These are phyloP conservation scores for Xylariaceae sp. DNA, from an alignment of 2,329 filamentous ascomycete genomes.

Conservation along the genomic window DNA sequence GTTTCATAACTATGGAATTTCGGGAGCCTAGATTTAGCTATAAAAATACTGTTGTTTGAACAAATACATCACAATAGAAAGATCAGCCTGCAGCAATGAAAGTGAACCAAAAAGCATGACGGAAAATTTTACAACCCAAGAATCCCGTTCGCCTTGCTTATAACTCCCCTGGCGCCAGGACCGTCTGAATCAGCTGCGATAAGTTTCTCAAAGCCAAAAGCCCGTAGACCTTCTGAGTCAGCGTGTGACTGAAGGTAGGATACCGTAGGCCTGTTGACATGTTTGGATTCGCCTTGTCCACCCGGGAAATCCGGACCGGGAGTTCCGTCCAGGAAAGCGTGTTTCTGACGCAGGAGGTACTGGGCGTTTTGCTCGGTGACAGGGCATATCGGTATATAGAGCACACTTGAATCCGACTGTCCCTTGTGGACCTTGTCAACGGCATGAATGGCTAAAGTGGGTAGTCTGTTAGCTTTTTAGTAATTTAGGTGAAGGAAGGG, in stretches of 20 bases:
- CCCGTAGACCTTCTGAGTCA: conserved; percentile 46
- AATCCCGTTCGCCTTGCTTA: conserved; percentile 52
- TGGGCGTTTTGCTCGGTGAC: conserved; percentile 76
- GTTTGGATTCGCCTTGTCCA: conserved; percentile 69
- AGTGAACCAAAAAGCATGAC: no score
- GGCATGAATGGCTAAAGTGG: conserved; percentile 68
- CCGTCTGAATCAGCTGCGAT: conserved; percentile 35
- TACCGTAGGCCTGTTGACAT: conserved; percentile 55
- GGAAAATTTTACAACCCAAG: conserved; percentile 52
- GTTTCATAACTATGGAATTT: no score
- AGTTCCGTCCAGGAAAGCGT: conserved; percentile 72
- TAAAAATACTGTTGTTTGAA: no score
- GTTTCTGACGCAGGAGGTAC: conserved; percentile 73
- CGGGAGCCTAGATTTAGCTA: no score
- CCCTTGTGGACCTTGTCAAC: conserved; percentile 83
- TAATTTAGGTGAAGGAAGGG: conserved; percentile 34
- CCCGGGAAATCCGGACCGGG: conserved; percentile 76
- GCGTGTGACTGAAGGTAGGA: conserved; percentile 46
- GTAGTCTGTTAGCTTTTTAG: not conserved
- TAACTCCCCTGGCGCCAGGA: conserved; percentile 46
- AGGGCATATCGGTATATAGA: conserved; percentile 90
- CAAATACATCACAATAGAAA: no score
- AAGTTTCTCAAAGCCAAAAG: conserved; percentile 55
- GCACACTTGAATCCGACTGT: conserved; percentile 75
- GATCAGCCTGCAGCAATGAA: no score